Percentiles rank a stretch among this genome's conserved stretches.
These are phyloP conservation scores for Phytophthora syringae DNA, from an alignment of 352 stramenopile genomes.

Conservation along the genomic window DNA sequence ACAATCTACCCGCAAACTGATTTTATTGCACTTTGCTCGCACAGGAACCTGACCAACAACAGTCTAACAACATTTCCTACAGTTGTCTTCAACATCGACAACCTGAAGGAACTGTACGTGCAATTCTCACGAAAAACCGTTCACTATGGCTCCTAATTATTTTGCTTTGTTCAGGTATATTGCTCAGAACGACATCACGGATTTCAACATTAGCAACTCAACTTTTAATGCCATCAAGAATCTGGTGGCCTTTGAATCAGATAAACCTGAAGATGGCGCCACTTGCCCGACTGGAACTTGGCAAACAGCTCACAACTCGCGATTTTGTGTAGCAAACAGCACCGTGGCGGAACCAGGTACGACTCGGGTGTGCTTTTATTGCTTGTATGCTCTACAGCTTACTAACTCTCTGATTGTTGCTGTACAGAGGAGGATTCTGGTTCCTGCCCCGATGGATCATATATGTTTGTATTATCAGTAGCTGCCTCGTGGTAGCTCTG, in stretches of 20 bases:
- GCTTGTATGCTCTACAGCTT: conserved; percentile 7
- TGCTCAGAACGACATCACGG: conserved; percentile 30
- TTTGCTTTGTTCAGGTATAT: conserved; percentile 34
- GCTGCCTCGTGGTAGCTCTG: conserved; percentile 31
- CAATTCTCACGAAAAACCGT: background rate
- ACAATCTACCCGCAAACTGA: background rate
- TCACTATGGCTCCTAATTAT: background rate
- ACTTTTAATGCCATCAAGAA: conserved; percentile 31
- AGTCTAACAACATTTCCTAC: conserved; percentile 35
- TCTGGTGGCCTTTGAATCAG: conserved; percentile 31
- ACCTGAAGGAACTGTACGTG: conserved; percentile 38
- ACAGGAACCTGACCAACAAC: conserved; percentile 45
- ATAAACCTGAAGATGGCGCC: conserved; percentile 16
- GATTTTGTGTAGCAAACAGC: conserved; percentile 33
- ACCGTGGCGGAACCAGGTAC: conserved; percentile 14
- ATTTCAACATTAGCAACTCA: conserved; percentile 42
- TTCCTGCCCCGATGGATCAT: conserved; percentile 12
- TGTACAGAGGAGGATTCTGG: conserved; percentile 5
- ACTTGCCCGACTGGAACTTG: conserved; percentile 34
- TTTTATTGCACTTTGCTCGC: background rate
- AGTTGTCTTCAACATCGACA: conserved; percentile 42
- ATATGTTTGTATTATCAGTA: conserved; percentile 27
- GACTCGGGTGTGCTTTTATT: background rate
- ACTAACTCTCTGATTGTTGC: conserved; percentile 19
- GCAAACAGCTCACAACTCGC: conserved; percentile 33